These are phyloP conservation scores for Linum trigynum DNA, from an alignment of 345 rosid species.

Conservation along the genomic window DNA sequence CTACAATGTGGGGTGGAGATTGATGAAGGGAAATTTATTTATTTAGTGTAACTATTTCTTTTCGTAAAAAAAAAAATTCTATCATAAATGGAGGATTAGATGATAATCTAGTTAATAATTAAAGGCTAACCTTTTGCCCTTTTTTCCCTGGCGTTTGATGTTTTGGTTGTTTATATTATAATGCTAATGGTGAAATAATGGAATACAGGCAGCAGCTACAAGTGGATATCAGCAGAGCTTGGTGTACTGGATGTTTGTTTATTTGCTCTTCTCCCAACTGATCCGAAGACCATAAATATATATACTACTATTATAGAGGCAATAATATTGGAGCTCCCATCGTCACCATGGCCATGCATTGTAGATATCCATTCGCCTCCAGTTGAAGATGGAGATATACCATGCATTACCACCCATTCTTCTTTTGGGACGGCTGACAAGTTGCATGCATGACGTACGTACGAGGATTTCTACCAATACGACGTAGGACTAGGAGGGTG, in stretches of 20 bases:
- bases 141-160: neutral
- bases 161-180: no score
- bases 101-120: no score
- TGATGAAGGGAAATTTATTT: no score
- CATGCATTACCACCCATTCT: no score
- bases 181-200: neutral
- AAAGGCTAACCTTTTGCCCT: no score
- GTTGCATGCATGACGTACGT: neutral
- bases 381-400: no score
- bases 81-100: neutral
- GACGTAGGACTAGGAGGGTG: neutral
- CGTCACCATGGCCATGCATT: no score
- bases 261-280: constrained; percentile 54
- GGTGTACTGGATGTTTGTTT: constrained; percentile 52
- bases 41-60: no score
- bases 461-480: neutral
- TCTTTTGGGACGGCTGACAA: no score
- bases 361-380: no score
- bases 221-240: constrained; percentile 42
- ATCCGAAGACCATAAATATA: constrained; percentile 33
- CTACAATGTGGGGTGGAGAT: no score
- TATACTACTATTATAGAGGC: constrained; percentile 18
- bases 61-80: constrained; percentile 3
- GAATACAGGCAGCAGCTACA: constrained; percentile 51
- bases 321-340: constrained; percentile 1